These are phyloP conservation scores for Sparassis latifolia DNA, from an alignment of 1,284 basidiomycete species.

Conservation along the genomic window DNA sequence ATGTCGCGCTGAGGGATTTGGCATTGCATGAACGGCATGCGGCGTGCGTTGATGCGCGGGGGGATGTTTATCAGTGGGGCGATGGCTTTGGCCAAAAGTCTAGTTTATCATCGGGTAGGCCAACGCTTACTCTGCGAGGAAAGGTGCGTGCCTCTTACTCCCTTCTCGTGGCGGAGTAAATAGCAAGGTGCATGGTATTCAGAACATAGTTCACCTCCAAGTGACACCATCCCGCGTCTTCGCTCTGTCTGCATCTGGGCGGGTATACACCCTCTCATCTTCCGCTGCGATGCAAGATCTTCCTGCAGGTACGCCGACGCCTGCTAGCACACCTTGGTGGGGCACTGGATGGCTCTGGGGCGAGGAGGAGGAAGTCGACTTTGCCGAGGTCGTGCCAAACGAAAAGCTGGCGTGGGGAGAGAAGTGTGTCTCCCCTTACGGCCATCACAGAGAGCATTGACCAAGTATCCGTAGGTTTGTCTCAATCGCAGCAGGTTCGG, in stretches of 20 bases:
- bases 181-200: neutral
- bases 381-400: slow-evolving; percentile 42
- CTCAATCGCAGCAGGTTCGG: slow-evolving; percentile 67
- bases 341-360: slow-evolving; percentile 49
- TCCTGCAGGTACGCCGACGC: slow-evolving; percentile 27
- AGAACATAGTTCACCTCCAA: slow-evolving; percentile 67
- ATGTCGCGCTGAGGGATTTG: slow-evolving; percentile 70
- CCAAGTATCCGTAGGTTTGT: slow-evolving; percentile 44
- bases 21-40: slow-evolving; percentile 70
- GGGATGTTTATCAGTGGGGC: slow-evolving; percentile 91
- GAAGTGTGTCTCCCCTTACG: slow-evolving; percentile 32
- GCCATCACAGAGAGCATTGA: neutral
- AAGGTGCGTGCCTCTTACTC: slow-evolving; percentile 38
- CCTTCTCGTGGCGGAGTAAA: too few relatives aligned
- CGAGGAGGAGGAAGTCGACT: slow-evolving; percentile 44
- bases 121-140: slow-evolving; percentile 55
- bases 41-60: slow-evolving; percentile 79
- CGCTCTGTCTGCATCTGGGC: slow-evolving; percentile 69
- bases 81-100: slow-evolving; percentile 39
- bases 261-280: slow-evolving; percentile 64
- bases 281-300: slow-evolving; percentile 42
- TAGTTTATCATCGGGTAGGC: slow-evolving; percentile 22
- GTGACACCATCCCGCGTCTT: slow-evolving; percentile 56
- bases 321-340: slow-evolving; percentile 48
- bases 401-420: slow-evolving; percentile 46